Percentiles rank a stretch among this genome's conserved stretches.
These are phyloP conservation scores for Claviceps sp. DNA, from an alignment of 2,329 filamentous ascomycete genomes.

Conservation along the genomic window DNA sequence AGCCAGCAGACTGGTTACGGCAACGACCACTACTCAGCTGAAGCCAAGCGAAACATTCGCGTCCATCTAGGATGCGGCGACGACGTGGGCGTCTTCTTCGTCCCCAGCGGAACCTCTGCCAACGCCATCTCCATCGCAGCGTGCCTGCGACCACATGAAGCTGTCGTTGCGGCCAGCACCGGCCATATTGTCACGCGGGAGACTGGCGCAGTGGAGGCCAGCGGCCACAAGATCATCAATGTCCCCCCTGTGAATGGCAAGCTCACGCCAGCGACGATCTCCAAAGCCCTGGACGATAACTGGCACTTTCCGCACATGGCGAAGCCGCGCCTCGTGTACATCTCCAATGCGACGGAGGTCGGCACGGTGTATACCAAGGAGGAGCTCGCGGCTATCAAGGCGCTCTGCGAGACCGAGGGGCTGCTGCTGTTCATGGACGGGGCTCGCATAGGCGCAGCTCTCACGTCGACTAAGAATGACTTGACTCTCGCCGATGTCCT, in stretches of 20 bases:
- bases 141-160: constrained; percentile 35
- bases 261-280: constrained; percentile 28
- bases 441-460: constrained; percentile 29
- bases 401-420: constrained; percentile 24
- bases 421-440: constrained; percentile 35
- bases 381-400: constrained; percentile 28
- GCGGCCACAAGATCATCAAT: constrained; percentile 37
- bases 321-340: constrained; percentile 35
- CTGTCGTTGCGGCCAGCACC: constrained; percentile 34
- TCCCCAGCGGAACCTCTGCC: constrained; percentile 37
- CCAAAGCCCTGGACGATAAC: constrained; percentile 30
- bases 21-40: constrained; percentile 27
- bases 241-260: constrained; percentile 32
- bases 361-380: constrained; percentile 32
- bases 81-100: constrained; percentile 35
- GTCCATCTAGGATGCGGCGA: constrained; percentile 22
- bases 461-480: constrained; percentile 29
- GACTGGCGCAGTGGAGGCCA: constrained; percentile 36
- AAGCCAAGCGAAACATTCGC: constrained; percentile 28
- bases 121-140: constrained; percentile 39
- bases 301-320: constrained; percentile 39
- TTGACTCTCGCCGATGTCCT: constrained; percentile 30
- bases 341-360: constrained; percentile 37
- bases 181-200: constrained; percentile 37
- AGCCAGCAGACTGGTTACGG: constrained; percentile 35